Evolutionary conservation across 352 stramenopile species (phyloP).

Genomic region (Pythium diclinum): DNA sequence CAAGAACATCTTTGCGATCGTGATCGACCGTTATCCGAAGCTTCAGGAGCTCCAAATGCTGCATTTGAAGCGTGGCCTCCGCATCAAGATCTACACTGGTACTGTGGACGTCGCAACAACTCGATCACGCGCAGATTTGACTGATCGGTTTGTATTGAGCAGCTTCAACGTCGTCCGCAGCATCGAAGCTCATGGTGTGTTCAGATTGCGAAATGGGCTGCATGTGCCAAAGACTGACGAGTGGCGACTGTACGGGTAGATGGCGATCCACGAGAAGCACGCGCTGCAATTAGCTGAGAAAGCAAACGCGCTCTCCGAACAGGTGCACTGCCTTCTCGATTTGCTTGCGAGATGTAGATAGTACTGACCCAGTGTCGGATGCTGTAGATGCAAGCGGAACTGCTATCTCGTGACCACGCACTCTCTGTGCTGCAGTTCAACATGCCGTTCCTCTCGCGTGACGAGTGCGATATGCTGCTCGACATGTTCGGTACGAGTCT

Average conservation of each 20-base stretch:
- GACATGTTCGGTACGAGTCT: constrained; percentile 56
- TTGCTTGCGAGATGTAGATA: too few relatives aligned
- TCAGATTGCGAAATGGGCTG: neutral
- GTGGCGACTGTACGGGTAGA: constrained; percentile 23
- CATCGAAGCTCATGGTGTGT: constrained; percentile 50
- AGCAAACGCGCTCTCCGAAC: constrained; percentile 38
- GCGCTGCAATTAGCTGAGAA: constrained; percentile 41
- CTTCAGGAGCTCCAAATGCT: constrained; percentile 47
- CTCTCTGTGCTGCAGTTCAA: constrained; percentile 43
- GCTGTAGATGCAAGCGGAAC: constrained; percentile 42
- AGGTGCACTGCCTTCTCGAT: constrained; percentile 25
- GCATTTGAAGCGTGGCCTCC: constrained; percentile 36
- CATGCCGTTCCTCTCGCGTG: constrained; percentile 52
- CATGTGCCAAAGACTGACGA: neutral
- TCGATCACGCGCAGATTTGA: neutral
- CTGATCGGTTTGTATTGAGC: neutral
- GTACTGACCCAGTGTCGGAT: neutral
- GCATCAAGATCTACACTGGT: constrained; percentile 53
- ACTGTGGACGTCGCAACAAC: neutral
- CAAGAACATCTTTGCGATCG: constrained; percentile 47
- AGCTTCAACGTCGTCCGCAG: constrained; percentile 37
- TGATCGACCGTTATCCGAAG: constrained; percentile 41
- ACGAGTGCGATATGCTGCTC: constrained; percentile 79
- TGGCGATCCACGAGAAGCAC: constrained; percentile 57
- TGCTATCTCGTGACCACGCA: constrained; percentile 47